Evolutionary conservation across 352 stramenopile genomes (phyloP).

Genomic region (Globisporangium polare): DNA sequence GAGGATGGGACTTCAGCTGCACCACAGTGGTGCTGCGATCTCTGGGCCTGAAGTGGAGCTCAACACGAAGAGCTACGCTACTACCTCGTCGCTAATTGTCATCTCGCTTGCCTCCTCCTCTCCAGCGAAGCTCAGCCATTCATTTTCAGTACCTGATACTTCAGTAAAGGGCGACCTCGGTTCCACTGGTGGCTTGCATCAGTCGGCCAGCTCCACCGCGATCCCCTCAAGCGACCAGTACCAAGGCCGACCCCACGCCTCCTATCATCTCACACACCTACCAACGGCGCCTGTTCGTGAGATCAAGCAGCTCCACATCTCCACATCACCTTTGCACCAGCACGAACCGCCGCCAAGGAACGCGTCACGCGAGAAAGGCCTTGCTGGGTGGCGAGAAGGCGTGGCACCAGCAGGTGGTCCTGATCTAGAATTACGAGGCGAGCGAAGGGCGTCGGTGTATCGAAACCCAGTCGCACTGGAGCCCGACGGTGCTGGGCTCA

Average conservation of each 20-base stretch:
- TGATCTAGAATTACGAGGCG: slow-evolving; percentile 1
- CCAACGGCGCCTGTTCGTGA: not conserved
- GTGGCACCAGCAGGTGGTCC: no score
- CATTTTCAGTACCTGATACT: not conserved
- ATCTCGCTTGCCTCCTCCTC: slow-evolving; percentile 1
- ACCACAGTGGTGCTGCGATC: not conserved
- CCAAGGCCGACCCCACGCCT: not conserved
- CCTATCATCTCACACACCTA: not conserved
- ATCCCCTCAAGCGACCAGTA: not conserved
- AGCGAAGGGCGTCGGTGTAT: not conserved
- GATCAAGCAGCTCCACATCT: not conserved
- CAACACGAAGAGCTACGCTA: not conserved
- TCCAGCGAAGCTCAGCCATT: not conserved
- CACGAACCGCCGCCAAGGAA: not conserved
- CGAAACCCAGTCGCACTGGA: not conserved
- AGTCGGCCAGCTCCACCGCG: not conserved
- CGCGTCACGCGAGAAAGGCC: not conserved
- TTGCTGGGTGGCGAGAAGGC: not conserved
- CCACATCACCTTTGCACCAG: not conserved
- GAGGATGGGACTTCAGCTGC: not conserved
- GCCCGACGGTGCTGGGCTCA: not conserved
- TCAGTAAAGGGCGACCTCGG: not conserved
- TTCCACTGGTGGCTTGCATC: not conserved
- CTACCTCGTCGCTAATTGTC: not conserved
- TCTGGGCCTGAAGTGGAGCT: not conserved